Percentiles rank a stretch among this genome's conserved stretches.
phyloP scores from a whole-genome alignment of 1,139 yeast species.

The Pichia sp. region DNA sequence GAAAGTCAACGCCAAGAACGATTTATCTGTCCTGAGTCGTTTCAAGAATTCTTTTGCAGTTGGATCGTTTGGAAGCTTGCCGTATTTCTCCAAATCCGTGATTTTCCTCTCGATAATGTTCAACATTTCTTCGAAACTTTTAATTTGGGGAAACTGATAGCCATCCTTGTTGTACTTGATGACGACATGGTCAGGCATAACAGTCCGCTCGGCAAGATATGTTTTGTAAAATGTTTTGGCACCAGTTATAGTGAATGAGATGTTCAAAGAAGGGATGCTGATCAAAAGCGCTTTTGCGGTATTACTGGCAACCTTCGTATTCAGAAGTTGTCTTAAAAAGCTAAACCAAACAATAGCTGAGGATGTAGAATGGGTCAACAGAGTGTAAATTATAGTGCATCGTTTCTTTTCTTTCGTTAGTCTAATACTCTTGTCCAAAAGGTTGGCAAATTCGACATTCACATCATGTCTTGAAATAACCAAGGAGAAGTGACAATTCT shows the following conservation, averaged over 20 bases:
- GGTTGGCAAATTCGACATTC: slow-evolving; percentile 54
- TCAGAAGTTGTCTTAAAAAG: slow-evolving; percentile 48
- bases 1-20: slow-evolving; percentile 45
- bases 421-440: slow-evolving; percentile 65
- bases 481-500: slow-evolving; percentile 25
- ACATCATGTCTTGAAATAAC: slow-evolving; percentile 27
- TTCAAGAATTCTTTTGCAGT: slow-evolving; percentile 27
- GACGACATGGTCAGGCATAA: slow-evolving; percentile 1
- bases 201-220: neutral
- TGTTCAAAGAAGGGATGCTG: slow-evolving; percentile 49
- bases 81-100: slow-evolving; percentile 1
- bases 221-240: slow-evolving; percentile 14
- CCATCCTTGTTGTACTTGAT: slow-evolving; percentile 33
- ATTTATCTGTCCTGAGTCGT: slow-evolving; percentile 25
- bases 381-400: slow-evolving; percentile 41
- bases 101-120: slow-evolving; percentile 16
- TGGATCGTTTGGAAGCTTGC: slow-evolving; percentile 12
- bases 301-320: slow-evolving; percentile 12
- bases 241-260: slow-evolving; percentile 41
- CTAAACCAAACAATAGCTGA: slow-evolving; percentile 62
- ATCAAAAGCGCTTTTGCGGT: slow-evolving; percentile 32
- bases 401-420: slow-evolving; percentile 34
- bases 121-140: slow-evolving; percentile 37
- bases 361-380: slow-evolving; percentile 50
- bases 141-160: slow-evolving; percentile 36